Conservation (phyloP, 352 stramenopile species). For the Phytophthora citricola region DNA sequence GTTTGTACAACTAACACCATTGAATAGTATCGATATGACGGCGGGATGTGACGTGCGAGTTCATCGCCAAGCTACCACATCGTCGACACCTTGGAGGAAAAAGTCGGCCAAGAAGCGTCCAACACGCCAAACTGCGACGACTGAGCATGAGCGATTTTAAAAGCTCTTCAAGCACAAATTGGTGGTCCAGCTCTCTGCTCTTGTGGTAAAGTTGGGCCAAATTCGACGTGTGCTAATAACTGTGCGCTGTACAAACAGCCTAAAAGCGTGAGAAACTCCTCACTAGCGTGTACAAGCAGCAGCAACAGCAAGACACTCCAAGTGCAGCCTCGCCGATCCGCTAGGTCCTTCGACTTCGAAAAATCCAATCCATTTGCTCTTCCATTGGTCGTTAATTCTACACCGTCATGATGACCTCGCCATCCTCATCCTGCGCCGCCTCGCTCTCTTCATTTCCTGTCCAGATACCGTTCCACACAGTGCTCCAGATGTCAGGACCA, state of each 20-base stretch:
- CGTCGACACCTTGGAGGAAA: conserved; percentile 66
- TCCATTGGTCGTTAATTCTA: conserved; percentile 40
- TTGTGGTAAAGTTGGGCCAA: conserved; percentile 32
- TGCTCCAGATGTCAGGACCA: conserved; percentile 55
- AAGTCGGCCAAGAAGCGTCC: conserved; percentile 23
- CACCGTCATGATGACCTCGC: conserved; percentile 86
- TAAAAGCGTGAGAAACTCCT: conserved; percentile 64
- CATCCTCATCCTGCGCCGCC: conserved; percentile 49
- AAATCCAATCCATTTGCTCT: conserved; percentile 27
- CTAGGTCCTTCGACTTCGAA: conserved; percentile 16
- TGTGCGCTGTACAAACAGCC: conserved; percentile 74
- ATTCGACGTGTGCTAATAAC: conserved; percentile 68
- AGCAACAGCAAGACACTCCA: conserved; percentile 32
- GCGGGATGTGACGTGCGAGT: conserved; percentile 42
- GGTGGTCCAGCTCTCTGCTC: conserved; percentile 64
- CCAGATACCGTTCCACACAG: conserved; percentile 61
- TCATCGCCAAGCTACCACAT: conserved; percentile 42
- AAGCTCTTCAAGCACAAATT: conserved; percentile 55
- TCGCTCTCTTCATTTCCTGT: conserved; percentile 44
- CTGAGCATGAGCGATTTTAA: conserved; percentile 54
- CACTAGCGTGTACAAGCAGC: conserved; percentile 68
- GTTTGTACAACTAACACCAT: neutral
- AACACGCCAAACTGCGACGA: neutral
- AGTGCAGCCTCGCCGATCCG: conserved; percentile 17
- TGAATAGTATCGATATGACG: conserved; percentile 45